Base-by-base conservation (phyloP, 164 flowering plant genomes). In the Kalanchoe fedtschenkoi region DNA sequence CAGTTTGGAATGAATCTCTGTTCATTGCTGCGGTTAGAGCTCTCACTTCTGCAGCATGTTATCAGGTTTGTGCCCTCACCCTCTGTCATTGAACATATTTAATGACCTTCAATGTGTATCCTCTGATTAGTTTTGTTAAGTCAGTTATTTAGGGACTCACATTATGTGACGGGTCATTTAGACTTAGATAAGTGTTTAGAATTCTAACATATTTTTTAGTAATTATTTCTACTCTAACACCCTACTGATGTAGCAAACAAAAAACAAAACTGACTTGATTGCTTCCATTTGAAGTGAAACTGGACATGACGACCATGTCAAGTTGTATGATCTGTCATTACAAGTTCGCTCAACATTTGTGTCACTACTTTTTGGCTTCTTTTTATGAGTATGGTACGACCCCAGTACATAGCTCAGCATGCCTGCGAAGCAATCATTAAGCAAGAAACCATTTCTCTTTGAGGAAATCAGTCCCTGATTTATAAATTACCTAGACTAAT, bases 11-110 rank as follows among this genome's bases (percentile, higher is more conserved):
- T 73, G 86, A 84, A 76, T 90, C 85, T 73, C 82, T 85, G 32
- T 67, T 78, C 66, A 68, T 83, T 74, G 82, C 88, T 56, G 68
- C 68, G 15, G 34, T 88, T 30, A 73, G 77, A 68, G 62, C 90
- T 60, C 85, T 93, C 8, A 77, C 81, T 64, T 78, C 86, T 71
- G 89, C 92, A n/a, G 96, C 99, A 42, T 62, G 43, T 37, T 72
- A 80, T 72, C 99, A 90, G 99, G 99, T 90, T 57, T 53, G 5
- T 54, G 37, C 13, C 34, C 10, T 55, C 22, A 6, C 24, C 21
- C 41, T 21, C 28, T 13, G 28, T 19, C 8, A 24, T 51, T 16
- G 38, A 34, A 58, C 38, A 19, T 21, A 13, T n/a, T 22, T 33
- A 4, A 22, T 30, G 26, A 6, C 34, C 35, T 29, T 44, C 3